Evolutionary conservation across 768 basidiomycete species (phyloP).

Genomic region (Boletus insuetus): DNA sequence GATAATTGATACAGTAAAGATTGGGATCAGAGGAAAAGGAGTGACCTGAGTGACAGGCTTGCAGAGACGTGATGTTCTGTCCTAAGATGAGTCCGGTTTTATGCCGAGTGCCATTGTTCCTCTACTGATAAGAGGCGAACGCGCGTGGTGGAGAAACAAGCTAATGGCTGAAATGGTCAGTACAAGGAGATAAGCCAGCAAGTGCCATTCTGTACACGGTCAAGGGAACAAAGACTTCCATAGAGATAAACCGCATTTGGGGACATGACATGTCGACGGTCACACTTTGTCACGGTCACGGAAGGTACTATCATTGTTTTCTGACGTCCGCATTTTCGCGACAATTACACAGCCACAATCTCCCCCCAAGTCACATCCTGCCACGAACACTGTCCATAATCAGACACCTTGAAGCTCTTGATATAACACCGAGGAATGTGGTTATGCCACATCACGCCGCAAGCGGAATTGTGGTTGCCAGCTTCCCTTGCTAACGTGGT

Average conservation of each 20-base stretch:
- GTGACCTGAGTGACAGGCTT: slow-evolving; percentile 1
- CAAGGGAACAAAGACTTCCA: neutral
- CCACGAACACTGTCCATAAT: too few relatives aligned
- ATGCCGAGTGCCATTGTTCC: slow-evolving; percentile 23
- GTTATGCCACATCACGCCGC: slow-evolving; percentile 1
- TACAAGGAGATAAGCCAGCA: slow-evolving; percentile 2
- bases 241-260: too few relatives aligned
- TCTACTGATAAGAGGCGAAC: neutral
- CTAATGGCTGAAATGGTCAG: neutral
- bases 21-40: neutral
- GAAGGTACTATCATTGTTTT: too few relatives aligned
- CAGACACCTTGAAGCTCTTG: too few relatives aligned
- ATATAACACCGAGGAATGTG: too few relatives aligned
- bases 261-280: too few relatives aligned
- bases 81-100: slow-evolving; percentile 7
- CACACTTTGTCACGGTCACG: too few relatives aligned
- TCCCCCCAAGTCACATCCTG: too few relatives aligned
- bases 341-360: too few relatives aligned
- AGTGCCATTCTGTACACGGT: neutral
- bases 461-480: slow-evolving; percentile 75
- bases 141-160: slow-evolving; percentile 11
- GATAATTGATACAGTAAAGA: slow-evolving; percentile 14
- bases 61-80: neutral
- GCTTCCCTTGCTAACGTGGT: slow-evolving; percentile 75
- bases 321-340: too few relatives aligned